A percentile compares a stretch with the other conserved stretches of the same genome.
phyloP scores from a whole-genome alignment of 305 asterid genomes.

The Fraxinus velutina region DNA sequence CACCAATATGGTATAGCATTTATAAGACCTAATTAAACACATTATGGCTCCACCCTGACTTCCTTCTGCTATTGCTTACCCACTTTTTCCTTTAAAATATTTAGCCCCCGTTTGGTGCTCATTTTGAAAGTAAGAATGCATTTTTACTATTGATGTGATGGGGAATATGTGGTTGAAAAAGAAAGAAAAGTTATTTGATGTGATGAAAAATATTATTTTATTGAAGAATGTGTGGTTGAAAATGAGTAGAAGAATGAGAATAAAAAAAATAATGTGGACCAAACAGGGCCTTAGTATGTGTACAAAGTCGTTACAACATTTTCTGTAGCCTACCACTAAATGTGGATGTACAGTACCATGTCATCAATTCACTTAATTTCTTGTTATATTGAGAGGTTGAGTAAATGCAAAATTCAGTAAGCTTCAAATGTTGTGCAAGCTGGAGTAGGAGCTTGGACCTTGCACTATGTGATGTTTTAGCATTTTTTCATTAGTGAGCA shows the following conservation, averaged over 20 bases:
- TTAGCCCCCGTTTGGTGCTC: too few species aligned
- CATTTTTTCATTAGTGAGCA: neutral
- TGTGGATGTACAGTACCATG: neutral
- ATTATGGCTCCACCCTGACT: neutral
- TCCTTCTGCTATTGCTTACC: neutral
- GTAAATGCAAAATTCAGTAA: neutral
- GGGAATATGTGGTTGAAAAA: too few species aligned
- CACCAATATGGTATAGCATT: constrained; percentile 18
- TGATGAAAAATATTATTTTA: too few species aligned
- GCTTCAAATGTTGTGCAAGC: neutral
- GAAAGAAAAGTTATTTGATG: too few species aligned
- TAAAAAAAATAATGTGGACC: too few species aligned
- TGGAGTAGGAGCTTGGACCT: neutral
- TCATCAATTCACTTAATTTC: neutral
- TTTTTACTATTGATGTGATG: too few species aligned
- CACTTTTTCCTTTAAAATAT: neutral
- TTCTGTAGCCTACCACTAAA: neutral
- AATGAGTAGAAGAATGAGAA: too few species aligned
- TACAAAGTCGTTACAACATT: neutral
- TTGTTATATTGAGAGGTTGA: neutral
- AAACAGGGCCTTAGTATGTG: neutral
- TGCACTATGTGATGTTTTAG: neutral
- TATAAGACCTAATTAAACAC: constrained; percentile 7
- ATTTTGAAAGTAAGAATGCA: too few species aligned
- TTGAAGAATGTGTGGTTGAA: too few species aligned